Evolutionary conservation across 805 yeast genomes (phyloP), one percentile per base, ranked within the genome.

Genomic region (Nakazawaea ernobii): DNA sequence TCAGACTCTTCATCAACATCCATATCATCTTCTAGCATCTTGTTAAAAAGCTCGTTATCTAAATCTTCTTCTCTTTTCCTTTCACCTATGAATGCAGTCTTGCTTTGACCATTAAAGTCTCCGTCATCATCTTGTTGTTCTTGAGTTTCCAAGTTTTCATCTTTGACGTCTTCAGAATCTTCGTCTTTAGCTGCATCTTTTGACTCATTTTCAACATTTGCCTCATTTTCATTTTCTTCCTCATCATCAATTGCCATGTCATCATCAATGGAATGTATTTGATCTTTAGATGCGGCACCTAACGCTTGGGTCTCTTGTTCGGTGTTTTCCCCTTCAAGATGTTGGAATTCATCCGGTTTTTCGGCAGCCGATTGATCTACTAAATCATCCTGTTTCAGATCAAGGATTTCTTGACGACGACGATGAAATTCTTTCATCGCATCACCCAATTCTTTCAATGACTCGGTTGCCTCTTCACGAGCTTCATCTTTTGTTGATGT

Each of bases 351-450:
- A 59, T 89, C 96, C 0, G 95, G 91, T 43, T 81, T 75, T 51
- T 80, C 84, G 50, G 77, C 82, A 10, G 82, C 80, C 24, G 70
- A 67, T 45, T 77, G 74, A 10, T 82, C 81, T 26, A 61, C 68
- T 39, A 75, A 69, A 28, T 69, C 69, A 44, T 76, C 79, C 26
- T 66, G 67, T 2, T 75, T 66, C 8, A 86, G 79, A 53, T 87
- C 91, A 54, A 82, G 73, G 51, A 94, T 92, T 56, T 90, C 97
- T 62, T 87, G 89, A 53, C 86, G 82, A 56, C 96, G 84, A 60
- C 88, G 85, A 61, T 92, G 95, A 67, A 86, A 92, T 59, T 91
- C 96, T 56, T 92, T 87, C 67, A 91, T 62, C 1, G 96, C 79
- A 64, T 91, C 97, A 45, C 99, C 98, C 11, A 94, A 73, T 60